phyloP scores from a whole-genome alignment of 768 basidiomycete genomes.

The Suillus occidentalis region DNA sequence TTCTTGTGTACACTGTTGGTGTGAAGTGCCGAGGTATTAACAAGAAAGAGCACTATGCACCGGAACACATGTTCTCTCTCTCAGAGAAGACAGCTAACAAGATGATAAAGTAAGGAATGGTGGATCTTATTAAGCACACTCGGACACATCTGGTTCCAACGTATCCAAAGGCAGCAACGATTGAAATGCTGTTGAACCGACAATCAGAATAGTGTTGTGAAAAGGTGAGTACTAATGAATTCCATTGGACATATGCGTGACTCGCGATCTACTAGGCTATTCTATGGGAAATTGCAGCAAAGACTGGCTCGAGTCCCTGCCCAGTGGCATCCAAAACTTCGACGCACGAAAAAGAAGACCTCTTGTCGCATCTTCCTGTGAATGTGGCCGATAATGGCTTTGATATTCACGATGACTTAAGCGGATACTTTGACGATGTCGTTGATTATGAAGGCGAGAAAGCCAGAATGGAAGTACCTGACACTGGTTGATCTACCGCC shows the following conservation, averaged over 20 bases:
- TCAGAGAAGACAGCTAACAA: slow-evolving; percentile 82
- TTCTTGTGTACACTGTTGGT: too few relatives aligned
- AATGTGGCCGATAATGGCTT: slow-evolving; percentile 88
- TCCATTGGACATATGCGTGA: not conserved
- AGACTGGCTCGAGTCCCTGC: slow-evolving; percentile 40
- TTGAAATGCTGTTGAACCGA: slow-evolving; percentile 16
- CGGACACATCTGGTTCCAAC: slow-evolving; percentile 78
- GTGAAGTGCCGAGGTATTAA: slow-evolving; percentile 92
- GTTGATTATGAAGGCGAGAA: slow-evolving; percentile 87
- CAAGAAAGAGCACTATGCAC: slow-evolving; percentile 79
- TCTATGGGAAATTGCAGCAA: slow-evolving; percentile 87
- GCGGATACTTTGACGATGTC: slow-evolving; percentile 85
- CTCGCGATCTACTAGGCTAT: slow-evolving; percentile 46
- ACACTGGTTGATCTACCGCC: slow-evolving; percentile 85
- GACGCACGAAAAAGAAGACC: slow-evolving; percentile 83
- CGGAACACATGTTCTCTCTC: slow-evolving; percentile 90
- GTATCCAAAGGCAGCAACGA: slow-evolving; percentile 65
- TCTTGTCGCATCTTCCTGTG: slow-evolving; percentile 92
- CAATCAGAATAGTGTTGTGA: slow-evolving; percentile 78
- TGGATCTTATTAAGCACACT: slow-evolving; percentile 84
- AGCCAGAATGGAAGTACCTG: slow-evolving; percentile 75
- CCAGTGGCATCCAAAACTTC: slow-evolving; percentile 47
- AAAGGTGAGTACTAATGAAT: slow-evolving; percentile 52
- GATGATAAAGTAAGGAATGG: slow-evolving; percentile 64
- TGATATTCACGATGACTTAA: slow-evolving; percentile 92